Percentiles rank a stretch among this genome's conserved stretches.
These are phyloP conservation scores for Lophium mytilinum DNA, from an alignment of 495 filamentous ascomycete species.

Conservation along the genomic window DNA sequence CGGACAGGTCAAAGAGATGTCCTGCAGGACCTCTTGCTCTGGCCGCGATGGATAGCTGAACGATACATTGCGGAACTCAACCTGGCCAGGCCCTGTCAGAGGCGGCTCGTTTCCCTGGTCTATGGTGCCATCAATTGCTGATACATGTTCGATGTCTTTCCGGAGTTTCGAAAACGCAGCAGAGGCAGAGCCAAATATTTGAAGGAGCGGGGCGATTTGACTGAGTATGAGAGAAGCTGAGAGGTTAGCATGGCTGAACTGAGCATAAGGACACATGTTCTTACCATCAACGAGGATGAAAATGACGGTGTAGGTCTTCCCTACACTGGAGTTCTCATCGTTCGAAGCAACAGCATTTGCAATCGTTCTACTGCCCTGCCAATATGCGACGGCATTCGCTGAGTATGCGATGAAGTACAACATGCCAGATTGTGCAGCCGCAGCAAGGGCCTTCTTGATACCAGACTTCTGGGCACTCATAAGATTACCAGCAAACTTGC, in stretches of 20 bases:
- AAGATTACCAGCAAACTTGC: constrained; percentile 45
- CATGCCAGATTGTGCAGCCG: constrained; percentile 55
- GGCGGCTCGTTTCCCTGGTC: constrained; percentile 14
- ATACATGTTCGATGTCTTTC: constrained; percentile 40
- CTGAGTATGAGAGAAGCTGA: constrained; percentile 33
- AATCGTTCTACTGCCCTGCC: constrained; percentile 51
- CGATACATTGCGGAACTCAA: constrained; percentile 30
- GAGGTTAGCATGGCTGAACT: constrained; percentile 13
- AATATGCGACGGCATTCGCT: constrained; percentile 59
- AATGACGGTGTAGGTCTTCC: constrained; percentile 56
- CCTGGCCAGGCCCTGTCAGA: constrained; percentile 14
- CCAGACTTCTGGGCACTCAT: constrained; percentile 42
- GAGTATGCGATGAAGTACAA: constrained; percentile 60
- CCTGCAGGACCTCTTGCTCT: constrained; percentile 9
- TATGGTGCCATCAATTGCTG: constrained; percentile 31
- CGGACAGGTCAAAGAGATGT: constrained; percentile 10
- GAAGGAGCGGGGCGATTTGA: constrained; percentile 40
- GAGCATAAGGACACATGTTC: constrained; percentile 5
- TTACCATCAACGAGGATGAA: constrained; percentile 58
- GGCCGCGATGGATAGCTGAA: constrained; percentile 29
- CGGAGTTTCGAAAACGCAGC: constrained; percentile 40
- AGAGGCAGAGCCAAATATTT: constrained; percentile 40
- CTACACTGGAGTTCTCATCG: constrained; percentile 38
- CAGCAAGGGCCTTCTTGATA: constrained; percentile 49
- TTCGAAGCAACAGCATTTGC: constrained; percentile 39